Evolutionary conservation across 2,329 filamentous ascomycete genomes (phyloP), one percentile per base, ranked within the genome.

Genomic region (Cladobotryum mycophilum): DNA sequence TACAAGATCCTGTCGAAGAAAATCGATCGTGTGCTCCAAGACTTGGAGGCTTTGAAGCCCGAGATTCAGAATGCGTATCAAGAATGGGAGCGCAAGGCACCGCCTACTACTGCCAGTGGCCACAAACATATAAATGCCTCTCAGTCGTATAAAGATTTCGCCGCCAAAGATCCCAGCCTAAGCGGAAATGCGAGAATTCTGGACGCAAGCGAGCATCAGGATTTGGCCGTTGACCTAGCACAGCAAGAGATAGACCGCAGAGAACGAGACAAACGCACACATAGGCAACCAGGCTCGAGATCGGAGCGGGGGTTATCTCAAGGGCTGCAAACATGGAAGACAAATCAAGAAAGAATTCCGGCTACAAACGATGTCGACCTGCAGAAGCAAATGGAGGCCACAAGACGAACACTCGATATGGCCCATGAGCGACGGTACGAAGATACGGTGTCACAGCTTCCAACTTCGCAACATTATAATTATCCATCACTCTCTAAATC

Each of bases 21-120:
- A 5, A 68, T 82, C 17, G 64, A 78, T 40, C 69, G 71, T 11
- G 85, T 89, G 15, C 68, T 95, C 13, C 73, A 77, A 54, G 81
- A 84, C 55, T 75, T 99, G 30, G 91, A 96, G 67, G 70, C 76
- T 8, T 76, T 96, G 51, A 93, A 90, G 61, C 89, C 89, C 1
- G 78, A 84, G 15, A 86, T 99, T 48, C 82, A 86, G 42, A 78
- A 76, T 55, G 79, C 85, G 13, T 84, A 88, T 63, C 76, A 84
- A n/a, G 76, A 79, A 49, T 92, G 88, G 79, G 66, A 76, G 52
- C 76, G 80, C 50, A 71, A 77, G 71, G 70, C 76, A 41, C 69
- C 73, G 2, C 45, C 45, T 20, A 15, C 48, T 17, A 11, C 49
- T 20, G 49, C 52, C n/a, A 18, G 13, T 15, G 45, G 45, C 2